Base-by-base conservation (phyloP, 805 yeast genomes). In the Saccharomyces kudriavzevii region DNA sequence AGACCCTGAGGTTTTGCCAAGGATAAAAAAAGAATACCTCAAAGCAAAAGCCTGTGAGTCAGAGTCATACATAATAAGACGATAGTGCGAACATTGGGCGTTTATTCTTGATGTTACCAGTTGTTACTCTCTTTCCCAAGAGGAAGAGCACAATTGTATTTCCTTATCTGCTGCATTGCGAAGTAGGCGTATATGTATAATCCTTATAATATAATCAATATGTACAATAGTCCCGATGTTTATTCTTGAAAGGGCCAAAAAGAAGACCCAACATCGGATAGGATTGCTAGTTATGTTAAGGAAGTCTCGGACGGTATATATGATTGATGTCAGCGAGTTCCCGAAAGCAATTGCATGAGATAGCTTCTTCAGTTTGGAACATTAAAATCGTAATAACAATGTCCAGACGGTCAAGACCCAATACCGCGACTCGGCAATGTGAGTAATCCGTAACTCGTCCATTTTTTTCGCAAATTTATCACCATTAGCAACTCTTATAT, bases 351-450 rank as follows among this genome's bases (percentile, higher is more conserved):
- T 10, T 10, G 40, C 17, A 30, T 30, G 5, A 2, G n/a, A 30
- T 30, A 11, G 4, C 17, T 13, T 30, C 40, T 13, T 30, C 40
- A 65, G 11, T 67, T 67, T 10, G 64, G 55, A 5, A 65, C 63
- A 45, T 63, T 63, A 9, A 65, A 69, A 61, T 87, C 94, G 66
- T 87, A 87, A 67, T 87, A 87, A 40, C 90, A 96, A 68, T 89
- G 89, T 2, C 97, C 96, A 47, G 96, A 92, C 43, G 89, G 73
- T 11, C 53, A 80, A 59, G 54, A 68, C 65, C 65, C 56, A 74
- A 68, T 56, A 70, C 67, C 17, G 70, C 72, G 8, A 73, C 67
- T 60, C 68, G 67, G 29, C 30, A 40, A n/a, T 50, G 52, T 20
- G 53, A 40, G 1, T 47, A 45, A 6, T 53, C 24, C 52, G 40